Evolutionary conservation across 1,139 yeast genomes (phyloP).

Genomic region (Sugiyamaella xylanicola): DNA sequence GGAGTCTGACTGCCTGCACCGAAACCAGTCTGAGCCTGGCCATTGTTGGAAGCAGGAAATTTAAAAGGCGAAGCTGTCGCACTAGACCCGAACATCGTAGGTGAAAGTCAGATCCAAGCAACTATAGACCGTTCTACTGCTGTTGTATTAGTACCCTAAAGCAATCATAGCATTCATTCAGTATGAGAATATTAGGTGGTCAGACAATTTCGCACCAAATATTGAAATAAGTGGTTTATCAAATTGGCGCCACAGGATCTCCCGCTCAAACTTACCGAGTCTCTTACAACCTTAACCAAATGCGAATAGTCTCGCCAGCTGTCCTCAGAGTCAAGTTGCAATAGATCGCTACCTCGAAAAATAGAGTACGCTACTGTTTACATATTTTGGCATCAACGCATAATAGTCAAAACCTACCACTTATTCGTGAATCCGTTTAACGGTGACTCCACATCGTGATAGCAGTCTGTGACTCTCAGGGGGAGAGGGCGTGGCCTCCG

Average conservation of each 20-base stretch:
- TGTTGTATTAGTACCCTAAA: not conserved
- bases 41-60: constrained; percentile 6
- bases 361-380: not conserved
- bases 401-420: not conserved
- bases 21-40: not conserved
- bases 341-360: not conserved
- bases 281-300: not conserved
- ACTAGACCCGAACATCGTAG: constrained; percentile 9
- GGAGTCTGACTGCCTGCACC: constrained; percentile 4
- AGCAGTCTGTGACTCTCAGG: too few relatives aligned
- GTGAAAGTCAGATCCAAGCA: not conserved
- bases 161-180: too few relatives aligned
- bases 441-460: too few relatives aligned
- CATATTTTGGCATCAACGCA: not conserved
- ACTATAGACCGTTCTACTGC: not conserved
- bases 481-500: not conserved
- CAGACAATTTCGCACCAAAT: too few relatives aligned
- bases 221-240: too few relatives aligned
- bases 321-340: not conserved
- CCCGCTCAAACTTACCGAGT: not conserved
- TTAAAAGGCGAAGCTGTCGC: constrained; percentile 9
- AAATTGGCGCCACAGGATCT: too few relatives aligned
- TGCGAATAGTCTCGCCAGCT: not conserved
- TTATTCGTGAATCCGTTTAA: not conserved
- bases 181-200: too few relatives aligned